Evolutionary conservation across 768 basidiomycete species (phyloP).

Genomic region (Leccinellum rugosiceps): DNA sequence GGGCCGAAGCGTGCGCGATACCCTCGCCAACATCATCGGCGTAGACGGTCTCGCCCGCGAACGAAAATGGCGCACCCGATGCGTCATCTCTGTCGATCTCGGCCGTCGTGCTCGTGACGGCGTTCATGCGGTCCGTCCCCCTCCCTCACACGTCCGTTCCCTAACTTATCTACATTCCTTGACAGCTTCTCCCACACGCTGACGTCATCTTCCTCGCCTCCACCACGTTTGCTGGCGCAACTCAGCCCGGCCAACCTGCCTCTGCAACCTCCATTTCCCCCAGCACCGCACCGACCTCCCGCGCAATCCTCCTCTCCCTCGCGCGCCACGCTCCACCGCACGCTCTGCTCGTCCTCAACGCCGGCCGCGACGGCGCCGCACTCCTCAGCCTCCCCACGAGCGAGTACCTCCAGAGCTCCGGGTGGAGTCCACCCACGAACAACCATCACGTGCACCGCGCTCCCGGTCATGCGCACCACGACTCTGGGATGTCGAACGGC

Average conservation of each 20-base stretch:
- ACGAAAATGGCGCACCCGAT: slow-evolving; percentile 78
- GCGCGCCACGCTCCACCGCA: slow-evolving; percentile 65
- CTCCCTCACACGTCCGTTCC: neutral
- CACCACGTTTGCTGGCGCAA: slow-evolving; percentile 21
- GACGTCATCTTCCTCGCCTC: slow-evolving; percentile 70
- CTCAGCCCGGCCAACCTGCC: neutral
- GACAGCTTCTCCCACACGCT: slow-evolving; percentile 74
- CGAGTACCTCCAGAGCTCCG: slow-evolving; percentile 84
- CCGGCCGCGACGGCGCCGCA: slow-evolving; percentile 77
- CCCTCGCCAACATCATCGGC: slow-evolving; percentile 72
- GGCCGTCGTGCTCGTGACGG: slow-evolving; percentile 73
- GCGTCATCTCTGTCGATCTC: slow-evolving; percentile 78
- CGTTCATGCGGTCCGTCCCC: slow-evolving; percentile 65
- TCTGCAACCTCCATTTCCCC: slow-evolving; percentile 34
- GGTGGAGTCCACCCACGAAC: slow-evolving; percentile 47
- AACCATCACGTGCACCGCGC: neutral
- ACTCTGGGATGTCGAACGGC: slow-evolving; percentile 16
- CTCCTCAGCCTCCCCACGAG: slow-evolving; percentile 77
- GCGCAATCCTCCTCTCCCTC: slow-evolving; percentile 74
- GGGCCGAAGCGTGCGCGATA: slow-evolving; percentile 76
- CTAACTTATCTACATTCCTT: neutral
- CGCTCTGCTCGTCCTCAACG: slow-evolving; percentile 77
- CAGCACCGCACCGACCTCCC: slow-evolving; percentile 57
- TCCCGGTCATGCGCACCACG: slow-evolving; percentile 16
- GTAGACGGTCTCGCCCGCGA: slow-evolving; percentile 80